Evolutionary conservation across 805 yeast species (phyloP).

Genomic region (Maudiozyma serrabonitensis): DNA sequence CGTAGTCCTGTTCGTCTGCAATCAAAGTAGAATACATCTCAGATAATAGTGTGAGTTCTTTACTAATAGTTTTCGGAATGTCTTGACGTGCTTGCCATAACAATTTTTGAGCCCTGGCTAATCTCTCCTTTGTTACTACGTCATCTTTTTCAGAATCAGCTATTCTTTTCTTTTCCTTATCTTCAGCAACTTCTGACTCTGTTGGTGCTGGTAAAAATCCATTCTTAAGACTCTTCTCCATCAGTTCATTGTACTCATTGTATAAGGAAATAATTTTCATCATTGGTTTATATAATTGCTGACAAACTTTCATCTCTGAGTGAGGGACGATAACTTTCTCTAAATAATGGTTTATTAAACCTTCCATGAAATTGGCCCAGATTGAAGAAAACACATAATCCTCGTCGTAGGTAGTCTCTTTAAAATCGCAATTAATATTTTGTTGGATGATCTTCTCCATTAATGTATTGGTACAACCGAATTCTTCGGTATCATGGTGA

Average conservation of each 20-base stretch:
- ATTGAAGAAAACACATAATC: conserved; percentile 29
- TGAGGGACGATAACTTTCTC: conserved; percentile 29
- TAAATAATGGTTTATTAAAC: conserved; percentile 29
- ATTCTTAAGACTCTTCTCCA: conserved; percentile 29
- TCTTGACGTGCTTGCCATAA: conserved; percentile 28
- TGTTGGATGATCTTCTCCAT: conserved; percentile 27
- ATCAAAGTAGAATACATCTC: conserved; percentile 30
- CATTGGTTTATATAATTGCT: conserved; percentile 30
- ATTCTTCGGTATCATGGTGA: background rate
- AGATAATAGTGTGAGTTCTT: conserved; percentile 26
- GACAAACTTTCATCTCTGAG: conserved; percentile 30
- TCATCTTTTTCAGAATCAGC: conserved; percentile 6
- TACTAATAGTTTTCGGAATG: conserved; percentile 29
- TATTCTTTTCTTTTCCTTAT: background rate
- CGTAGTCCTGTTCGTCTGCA: conserved; percentile 31
- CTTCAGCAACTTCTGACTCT: background rate
- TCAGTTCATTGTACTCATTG: conserved; percentile 29
- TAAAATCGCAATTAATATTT: conserved; percentile 27
- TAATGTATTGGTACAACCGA: conserved; percentile 11
- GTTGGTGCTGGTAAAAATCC: conserved; percentile 21
- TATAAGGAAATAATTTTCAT: conserved; percentile 29
- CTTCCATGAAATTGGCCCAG: conserved; percentile 33
- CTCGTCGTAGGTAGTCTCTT: conserved; percentile 24
- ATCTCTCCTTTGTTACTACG: conserved; percentile 18
- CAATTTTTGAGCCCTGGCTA: conserved; percentile 26